Base-by-base conservation (phyloP, 768 basidiomycete species). In the Lactarius trivialis region DNA sequence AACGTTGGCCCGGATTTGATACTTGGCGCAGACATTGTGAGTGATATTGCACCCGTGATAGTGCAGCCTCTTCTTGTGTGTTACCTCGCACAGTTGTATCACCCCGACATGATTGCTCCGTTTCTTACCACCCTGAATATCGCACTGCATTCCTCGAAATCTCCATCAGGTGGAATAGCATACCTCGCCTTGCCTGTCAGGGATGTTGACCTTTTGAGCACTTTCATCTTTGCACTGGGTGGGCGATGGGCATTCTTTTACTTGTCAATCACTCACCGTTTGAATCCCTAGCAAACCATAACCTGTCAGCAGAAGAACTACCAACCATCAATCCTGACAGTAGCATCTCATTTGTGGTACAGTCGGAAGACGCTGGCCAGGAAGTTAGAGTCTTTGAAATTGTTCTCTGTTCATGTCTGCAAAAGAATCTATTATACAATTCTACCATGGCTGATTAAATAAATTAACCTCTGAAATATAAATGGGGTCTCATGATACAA, bases 21-120 rank as follows among this genome's bases (percentile, higher is more conserved):
- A 39, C 68, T 93, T 0, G 89, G 90, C 8, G 85, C 90, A 45
- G 90, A 93, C 69, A 76, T 91, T 52, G 82, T 81, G 62, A 49
- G 78, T 67, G 15, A 34, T 49, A 11, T 28, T 36, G 37, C 21
- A 26, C 9, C 36, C 32, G 24, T 43, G 15, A 8, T n/a, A n/a
- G 21, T 36, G 26, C 34, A 7, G 33, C 7, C 26, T 15, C 14
- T 30, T 45, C 5, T 53, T 50, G 30, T 32, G 19, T 15, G 33
- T 45, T 37, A 39, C 41, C 49, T 12, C 34, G 14, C 43, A 26
- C 17, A 65, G 59, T 34, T 65, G n/a, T 66, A 63, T 36, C 53
- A 57, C 32, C 60, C 61, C 21, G 61, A 65, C 34, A 60, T 60
- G 49, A 63, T 67, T 9, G n/a, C 54, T 1, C 56, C 67, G 7